Evolutionary conservation across 148 eudicot species (phyloP).

Genomic region (Salicornia ramosissima): DNA sequence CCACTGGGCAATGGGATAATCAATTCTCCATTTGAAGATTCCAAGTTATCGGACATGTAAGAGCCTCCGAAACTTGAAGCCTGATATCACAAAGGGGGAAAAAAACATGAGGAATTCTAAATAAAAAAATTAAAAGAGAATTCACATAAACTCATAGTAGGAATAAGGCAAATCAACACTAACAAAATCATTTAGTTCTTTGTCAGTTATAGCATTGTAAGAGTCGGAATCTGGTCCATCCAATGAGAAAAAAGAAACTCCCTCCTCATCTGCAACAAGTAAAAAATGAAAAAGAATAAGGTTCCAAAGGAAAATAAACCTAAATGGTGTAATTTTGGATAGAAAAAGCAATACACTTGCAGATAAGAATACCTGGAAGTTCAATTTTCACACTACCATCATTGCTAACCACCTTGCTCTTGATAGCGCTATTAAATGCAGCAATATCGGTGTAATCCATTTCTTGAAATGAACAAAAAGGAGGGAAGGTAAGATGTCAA

Average conservation of each 20-base stretch:
- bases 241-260: slow-evolving; percentile 56
- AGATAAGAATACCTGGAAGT: slow-evolving; percentile 55
- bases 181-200: slow-evolving; percentile 66
- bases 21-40: slow-evolving; percentile 63
- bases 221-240: slow-evolving; percentile 37
- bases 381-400: slow-evolving; percentile 44
- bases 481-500: neutral
- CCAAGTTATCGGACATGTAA: slow-evolving; percentile 38
- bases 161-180: slow-evolving; percentile 34
- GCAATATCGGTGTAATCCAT: slow-evolving; percentile 27
- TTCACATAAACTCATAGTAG: neutral
- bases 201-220: slow-evolving; percentile 38
- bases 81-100: slow-evolving; percentile 31
- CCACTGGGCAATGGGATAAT: slow-evolving; percentile 57
- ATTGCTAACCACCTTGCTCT: slow-evolving; percentile 38
- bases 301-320: neutral
- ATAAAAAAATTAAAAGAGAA: slow-evolving; percentile 2
- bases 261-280: slow-evolving; percentile 46
- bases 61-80: slow-evolving; percentile 86
- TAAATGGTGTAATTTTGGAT: neutral
- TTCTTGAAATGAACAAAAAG: slow-evolving; percentile 48
- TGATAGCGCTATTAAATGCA: slow-evolving; percentile 34
- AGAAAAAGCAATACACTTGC: slow-evolving; percentile 1
- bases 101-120: neutral
- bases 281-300: slow-evolving; percentile 7